Conservation (phyloP, 768 basidiomycete genomes). For the Tephrocybe sp. region DNA sequence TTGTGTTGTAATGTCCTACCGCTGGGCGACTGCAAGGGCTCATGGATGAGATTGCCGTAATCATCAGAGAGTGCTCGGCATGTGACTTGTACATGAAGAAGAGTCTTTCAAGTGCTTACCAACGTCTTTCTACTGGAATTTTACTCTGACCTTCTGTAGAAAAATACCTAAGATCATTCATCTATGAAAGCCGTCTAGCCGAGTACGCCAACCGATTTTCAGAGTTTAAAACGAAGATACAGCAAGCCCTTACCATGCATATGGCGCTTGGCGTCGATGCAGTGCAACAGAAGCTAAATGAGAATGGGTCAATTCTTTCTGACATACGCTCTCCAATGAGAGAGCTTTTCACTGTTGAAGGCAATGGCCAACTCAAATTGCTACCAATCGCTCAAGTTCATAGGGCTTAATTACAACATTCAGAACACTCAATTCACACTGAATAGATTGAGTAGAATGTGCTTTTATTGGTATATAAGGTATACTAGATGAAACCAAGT, state of each 20-base stretch:
- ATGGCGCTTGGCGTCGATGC: neutral
- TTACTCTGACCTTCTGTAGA: neutral
- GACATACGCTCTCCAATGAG: neutral
- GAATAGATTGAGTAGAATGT: too few species aligned
- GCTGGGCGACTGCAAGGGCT: too few species aligned
- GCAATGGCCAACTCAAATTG: too few species aligned
- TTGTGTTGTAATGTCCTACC: too few species aligned
- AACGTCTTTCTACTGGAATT: neutral
- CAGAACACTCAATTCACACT: too few species aligned
- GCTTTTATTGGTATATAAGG: too few species aligned
- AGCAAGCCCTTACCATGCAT: neutral
- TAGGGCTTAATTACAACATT: too few species aligned
- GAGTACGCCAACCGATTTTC: neutral
- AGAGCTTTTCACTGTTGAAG: too few species aligned
- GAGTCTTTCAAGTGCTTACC: neutral
- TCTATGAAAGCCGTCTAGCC: neutral
- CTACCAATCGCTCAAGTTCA: too few species aligned
- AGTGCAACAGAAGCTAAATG: neutral
- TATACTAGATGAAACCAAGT: too few species aligned
- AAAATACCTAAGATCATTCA: neutral
- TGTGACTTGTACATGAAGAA: conserved; percentile 1
- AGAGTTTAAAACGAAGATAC: neutral
- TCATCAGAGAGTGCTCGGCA: neutral
- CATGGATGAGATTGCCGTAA: neutral
- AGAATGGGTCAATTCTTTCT: neutral